Evolutionary conservation across 2,329 filamentous ascomycete species (phyloP).

Genomic region (Botrytis aclada): DNA sequence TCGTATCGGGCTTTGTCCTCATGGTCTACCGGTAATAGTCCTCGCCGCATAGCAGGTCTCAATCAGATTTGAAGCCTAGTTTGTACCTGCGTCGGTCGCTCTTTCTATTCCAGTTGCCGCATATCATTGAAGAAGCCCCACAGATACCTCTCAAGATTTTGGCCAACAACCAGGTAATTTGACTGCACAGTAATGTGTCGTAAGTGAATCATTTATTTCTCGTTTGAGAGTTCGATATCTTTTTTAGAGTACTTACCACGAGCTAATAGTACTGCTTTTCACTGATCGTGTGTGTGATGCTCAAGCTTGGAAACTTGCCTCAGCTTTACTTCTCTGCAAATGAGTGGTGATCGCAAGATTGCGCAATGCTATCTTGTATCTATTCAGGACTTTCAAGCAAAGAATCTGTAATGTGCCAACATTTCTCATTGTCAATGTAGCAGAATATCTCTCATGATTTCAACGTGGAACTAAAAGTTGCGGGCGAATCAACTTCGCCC

Average conservation of each 20-base stretch:
- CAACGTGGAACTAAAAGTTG: background rate
- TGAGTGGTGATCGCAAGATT: background rate
- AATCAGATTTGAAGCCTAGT: too few relatives aligned
- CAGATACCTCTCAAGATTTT: too few relatives aligned
- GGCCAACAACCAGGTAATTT: background rate
- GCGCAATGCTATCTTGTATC: background rate
- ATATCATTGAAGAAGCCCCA: too few relatives aligned
- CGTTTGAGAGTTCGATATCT: rapidly evolving
- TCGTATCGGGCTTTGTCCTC: too few relatives aligned
- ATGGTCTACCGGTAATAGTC: too few relatives aligned
- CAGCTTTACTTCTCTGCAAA: background rate
- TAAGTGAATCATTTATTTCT: background rate
- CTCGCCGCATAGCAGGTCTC: too few relatives aligned
- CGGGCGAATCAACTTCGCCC: background rate
- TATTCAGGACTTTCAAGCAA: background rate
- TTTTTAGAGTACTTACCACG: background rate
- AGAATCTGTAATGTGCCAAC: background rate
- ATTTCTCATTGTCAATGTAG: background rate
- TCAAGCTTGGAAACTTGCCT: background rate
- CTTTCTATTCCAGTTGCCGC: too few relatives aligned
- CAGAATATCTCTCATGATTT: rapidly evolving
- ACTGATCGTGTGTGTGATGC: background rate
- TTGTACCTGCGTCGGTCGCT: too few relatives aligned
- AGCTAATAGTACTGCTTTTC: background rate
- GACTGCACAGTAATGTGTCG: background rate